Evolutionary conservation across 805 yeast species (phyloP), one percentile per base, ranked within the genome.

Genomic region (Saccharomycopsis sp.): DNA sequence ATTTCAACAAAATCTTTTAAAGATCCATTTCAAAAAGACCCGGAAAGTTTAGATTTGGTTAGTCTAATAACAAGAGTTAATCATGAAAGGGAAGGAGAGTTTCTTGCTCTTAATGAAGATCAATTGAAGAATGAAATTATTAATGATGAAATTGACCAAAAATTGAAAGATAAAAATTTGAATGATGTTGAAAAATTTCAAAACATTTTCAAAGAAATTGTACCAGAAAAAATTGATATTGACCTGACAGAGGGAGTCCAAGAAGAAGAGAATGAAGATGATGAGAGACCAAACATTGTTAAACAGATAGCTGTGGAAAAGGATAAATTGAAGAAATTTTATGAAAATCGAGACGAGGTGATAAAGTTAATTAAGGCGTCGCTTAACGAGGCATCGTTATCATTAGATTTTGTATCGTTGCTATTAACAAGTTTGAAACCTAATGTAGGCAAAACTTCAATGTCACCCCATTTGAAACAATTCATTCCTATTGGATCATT

Each of bases 381-480:
- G 1, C 67, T 85, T 53, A 93, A 90, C 59, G 97, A 93, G 58
- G 79, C 95, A 0, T 88, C 96, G 0, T 62, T 93, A 31, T 81
- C 95, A 1, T 66, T 89, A 46, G 98, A 90, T 58, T 85, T 89
- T 51, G 81, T 90, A 1, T 86, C 96, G 1, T 68, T 90, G 49
- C 65, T 93, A 47, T 72, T 90, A 35, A 83, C 96, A 16, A 74
- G 85, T 8, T 77, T 77, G 8, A 73, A 93, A 51, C 96, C 96
- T 1, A 85, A 86, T 16, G 83, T 90, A 1, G 95, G 94, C 2
- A 74, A 83, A 27, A 71, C 88, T 2, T 86, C 97, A 1, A 85
- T 90, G 78, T 87, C 96, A 1, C 87, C 94, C 0, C 88, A 77
- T 59, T 65, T 88, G 51, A 75, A 79, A 53, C 81, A 83, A 54